Conservation (phyloP, 495 filamentous ascomycete species). For the Darksidea phi region DNA sequence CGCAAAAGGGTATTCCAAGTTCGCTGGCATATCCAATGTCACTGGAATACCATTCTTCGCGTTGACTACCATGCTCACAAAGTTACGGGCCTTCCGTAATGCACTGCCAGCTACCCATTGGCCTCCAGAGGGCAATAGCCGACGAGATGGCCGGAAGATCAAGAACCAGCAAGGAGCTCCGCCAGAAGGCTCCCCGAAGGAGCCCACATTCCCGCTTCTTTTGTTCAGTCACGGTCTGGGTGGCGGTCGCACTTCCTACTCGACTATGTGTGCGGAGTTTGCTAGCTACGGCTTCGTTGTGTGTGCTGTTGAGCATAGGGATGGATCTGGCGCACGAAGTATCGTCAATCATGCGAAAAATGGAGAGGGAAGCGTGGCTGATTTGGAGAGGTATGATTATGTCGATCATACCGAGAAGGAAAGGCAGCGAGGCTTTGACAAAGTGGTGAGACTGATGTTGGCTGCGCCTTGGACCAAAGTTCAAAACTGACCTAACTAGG, state of each 20-base stretch:
- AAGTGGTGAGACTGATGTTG: constrained; percentile 26
- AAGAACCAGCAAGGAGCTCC: constrained; percentile 36
- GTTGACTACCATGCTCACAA: constrained; percentile 55
- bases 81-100: constrained; percentile 58
- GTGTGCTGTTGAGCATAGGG: constrained; percentile 47
- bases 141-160: constrained; percentile 33
- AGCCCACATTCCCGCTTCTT: constrained; percentile 46
- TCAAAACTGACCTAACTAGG: constrained; percentile 17
- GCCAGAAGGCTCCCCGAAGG: constrained; percentile 35
- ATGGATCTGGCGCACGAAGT: constrained; percentile 47
- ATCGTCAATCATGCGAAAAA: constrained; percentile 45
- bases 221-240: constrained; percentile 51
- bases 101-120: constrained; percentile 46
- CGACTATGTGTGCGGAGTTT: constrained; percentile 48
- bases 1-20: constrained; percentile 55
- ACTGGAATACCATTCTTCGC: constrained; percentile 50
- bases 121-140: constrained; percentile 41
- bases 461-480: not conserved
- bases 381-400: constrained; percentile 32
- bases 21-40: constrained; percentile 48
- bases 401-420: constrained; percentile 41
- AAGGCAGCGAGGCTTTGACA: constrained; percentile 37
- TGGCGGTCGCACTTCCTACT: constrained; percentile 48
- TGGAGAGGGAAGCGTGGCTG: constrained; percentile 34
- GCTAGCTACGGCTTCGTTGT: constrained; percentile 52